A percentile compares a stretch with the other conserved stretches of the same genome.
These are phyloP conservation scores for Nitzschia palea DNA, from an alignment of 108 stramenopile genomes.

Conservation along the genomic window DNA sequence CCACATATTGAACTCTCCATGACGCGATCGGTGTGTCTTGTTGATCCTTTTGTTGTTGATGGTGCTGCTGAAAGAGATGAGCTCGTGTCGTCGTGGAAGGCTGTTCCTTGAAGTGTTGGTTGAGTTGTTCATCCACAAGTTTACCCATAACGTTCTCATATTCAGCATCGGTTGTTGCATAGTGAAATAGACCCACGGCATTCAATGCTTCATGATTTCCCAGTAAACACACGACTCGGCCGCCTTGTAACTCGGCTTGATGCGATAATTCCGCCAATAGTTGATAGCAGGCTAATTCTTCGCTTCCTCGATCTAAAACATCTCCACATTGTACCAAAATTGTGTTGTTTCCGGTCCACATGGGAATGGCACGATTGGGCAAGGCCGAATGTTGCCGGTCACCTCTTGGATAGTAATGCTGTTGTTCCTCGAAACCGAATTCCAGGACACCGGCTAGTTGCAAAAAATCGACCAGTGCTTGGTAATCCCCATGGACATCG, in stretches of 20 bases:
- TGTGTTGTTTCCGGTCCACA: constrained; percentile 62
- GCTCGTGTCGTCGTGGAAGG: neutral
- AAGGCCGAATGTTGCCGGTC: constrained; percentile 29
- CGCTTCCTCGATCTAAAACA: constrained; percentile 67
- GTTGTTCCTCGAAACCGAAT: neutral
- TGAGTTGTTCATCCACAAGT: constrained; percentile 22
- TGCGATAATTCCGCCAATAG: constrained; percentile 54
- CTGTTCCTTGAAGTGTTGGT: constrained; percentile 29
- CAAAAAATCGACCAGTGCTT: constrained; percentile 51
- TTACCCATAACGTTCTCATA: constrained; percentile 39
- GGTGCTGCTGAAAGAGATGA: constrained; percentile 30
- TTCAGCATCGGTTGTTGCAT: constrained; percentile 64
- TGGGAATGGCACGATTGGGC: neutral
- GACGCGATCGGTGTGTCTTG: constrained; percentile 5
- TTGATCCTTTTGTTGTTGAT: constrained; percentile 37
- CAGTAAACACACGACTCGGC: constrained; percentile 53
- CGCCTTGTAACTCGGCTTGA: constrained; percentile 51
- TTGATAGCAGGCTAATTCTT: constrained; percentile 66
- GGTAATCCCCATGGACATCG: constrained; percentile 76
- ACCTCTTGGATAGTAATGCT: constrained; percentile 20
- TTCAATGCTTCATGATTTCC: constrained; percentile 85
- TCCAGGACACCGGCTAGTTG: constrained; percentile 10
- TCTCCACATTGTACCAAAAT: constrained; percentile 81
- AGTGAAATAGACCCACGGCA: constrained; percentile 70
- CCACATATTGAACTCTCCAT: constrained; percentile 73